Conservation (phyloP, 2,329 filamentous ascomycete genomes). For the Stylonectria norvegica region DNA sequence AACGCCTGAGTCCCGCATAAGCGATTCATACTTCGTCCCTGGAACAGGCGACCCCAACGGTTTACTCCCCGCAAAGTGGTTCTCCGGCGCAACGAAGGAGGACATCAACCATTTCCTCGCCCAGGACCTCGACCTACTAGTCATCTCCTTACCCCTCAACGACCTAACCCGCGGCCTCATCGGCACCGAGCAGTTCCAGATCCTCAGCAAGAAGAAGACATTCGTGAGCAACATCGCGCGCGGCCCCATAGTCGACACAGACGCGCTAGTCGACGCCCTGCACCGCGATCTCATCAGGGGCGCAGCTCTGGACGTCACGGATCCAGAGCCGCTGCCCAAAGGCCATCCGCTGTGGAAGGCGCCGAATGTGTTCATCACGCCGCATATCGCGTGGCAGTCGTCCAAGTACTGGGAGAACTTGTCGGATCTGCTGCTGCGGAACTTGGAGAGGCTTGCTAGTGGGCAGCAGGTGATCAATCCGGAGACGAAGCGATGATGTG, state of each 20-base stretch:
- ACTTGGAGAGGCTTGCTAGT: slow-evolving; percentile 27
- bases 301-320: slow-evolving; percentile 68
- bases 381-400: slow-evolving; percentile 37
- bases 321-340: slow-evolving; percentile 65
- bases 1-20: slow-evolving; percentile 55
- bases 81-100: slow-evolving; percentile 32
- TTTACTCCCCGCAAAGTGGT: slow-evolving; percentile 41
- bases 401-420: slow-evolving; percentile 26
- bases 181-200: slow-evolving; percentile 40
- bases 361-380: slow-evolving; percentile 58
- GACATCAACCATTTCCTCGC: slow-evolving; percentile 41
- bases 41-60: slow-evolving; percentile 52
- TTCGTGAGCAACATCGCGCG: slow-evolving; percentile 66
- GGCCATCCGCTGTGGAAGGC: slow-evolving; percentile 63
- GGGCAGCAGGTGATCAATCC: slow-evolving; percentile 30
- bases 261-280: slow-evolving; percentile 57
- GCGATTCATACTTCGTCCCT: slow-evolving; percentile 61
- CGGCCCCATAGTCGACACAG: slow-evolving; percentile 40
- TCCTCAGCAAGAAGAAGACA: slow-evolving; percentile 39
- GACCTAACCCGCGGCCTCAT: slow-evolving; percentile 39
- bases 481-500: slow-evolving; percentile 10
- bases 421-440: slow-evolving; percentile 26
- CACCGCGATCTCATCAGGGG: slow-evolving; percentile 41
- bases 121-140: slow-evolving; percentile 42
- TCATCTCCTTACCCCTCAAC: slow-evolving; percentile 43